Percentiles rank a stretch among this genome's conserved stretches.
These are phyloP conservation scores for Pistacia atlantica DNA, from an alignment of 345 rosid genomes.

Conservation along the genomic window DNA sequence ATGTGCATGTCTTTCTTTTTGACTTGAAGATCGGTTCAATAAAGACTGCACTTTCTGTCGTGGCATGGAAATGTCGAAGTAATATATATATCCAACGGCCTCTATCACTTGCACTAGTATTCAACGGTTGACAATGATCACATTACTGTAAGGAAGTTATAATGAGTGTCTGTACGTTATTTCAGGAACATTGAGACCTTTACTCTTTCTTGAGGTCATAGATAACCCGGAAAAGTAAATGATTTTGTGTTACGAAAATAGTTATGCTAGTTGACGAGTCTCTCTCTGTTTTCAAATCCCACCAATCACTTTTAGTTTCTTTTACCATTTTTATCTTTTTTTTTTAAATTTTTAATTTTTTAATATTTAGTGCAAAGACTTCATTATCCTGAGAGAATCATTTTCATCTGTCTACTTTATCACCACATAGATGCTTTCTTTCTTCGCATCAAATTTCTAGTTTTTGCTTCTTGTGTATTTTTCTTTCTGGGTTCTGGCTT, in stretches of 20 bases:
- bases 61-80: too few species aligned
- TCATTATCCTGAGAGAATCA: not conserved
- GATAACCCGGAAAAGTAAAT: not conserved
- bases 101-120: not conserved
- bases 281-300: not conserved
- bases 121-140: not conserved
- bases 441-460: too few species aligned
- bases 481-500: not conserved
- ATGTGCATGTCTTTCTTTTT: too few species aligned
- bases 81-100: too few species aligned
- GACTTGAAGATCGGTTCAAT: too few species aligned
- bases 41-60: too few species aligned
- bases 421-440: not conserved
- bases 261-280: not conserved
- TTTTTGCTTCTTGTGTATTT: not conserved
- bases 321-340: not conserved
- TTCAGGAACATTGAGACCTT: not conserved
- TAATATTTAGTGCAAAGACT: not conserved
- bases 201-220: not conserved
- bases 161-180: not conserved
- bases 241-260: not conserved
- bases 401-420: not conserved
- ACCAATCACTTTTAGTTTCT: too few species aligned
- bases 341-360: too few species aligned
- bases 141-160: not conserved